Evolutionary conservation across 257 asterid genomes (phyloP).

Genomic region (Verbascum thapsus): DNA sequence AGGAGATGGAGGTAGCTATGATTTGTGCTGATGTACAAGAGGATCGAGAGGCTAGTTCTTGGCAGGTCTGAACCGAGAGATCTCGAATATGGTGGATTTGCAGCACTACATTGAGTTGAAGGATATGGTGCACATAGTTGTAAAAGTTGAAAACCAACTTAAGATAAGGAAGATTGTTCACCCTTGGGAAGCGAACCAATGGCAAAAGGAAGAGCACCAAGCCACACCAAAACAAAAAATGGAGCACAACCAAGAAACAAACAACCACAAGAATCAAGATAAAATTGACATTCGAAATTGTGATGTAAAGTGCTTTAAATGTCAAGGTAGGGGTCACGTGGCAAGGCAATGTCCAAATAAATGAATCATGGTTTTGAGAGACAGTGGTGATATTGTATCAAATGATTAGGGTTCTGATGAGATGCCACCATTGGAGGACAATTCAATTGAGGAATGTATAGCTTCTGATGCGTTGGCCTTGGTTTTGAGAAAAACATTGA

Average conservation of each 20-base stretch:
- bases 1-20: conserved; percentile 6
- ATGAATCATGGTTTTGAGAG: not conserved
- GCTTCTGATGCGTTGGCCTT: too few relatives aligned
- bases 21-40: not conserved
- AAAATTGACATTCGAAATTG: not conserved
- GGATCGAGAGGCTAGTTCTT: not conserved
- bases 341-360: not conserved
- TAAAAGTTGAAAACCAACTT: not conserved
- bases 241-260: not conserved
- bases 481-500: too few relatives aligned
- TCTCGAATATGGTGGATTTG: not conserved
- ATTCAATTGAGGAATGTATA: not conserved
- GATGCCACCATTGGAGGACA: too few relatives aligned
- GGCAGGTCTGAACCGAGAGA: not conserved
- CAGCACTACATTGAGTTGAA: not conserved
- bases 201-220: not conserved
- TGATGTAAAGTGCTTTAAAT: not conserved
- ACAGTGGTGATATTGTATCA: not conserved
- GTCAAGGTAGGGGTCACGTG: not conserved
- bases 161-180: not conserved
- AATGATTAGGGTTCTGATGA: not conserved
- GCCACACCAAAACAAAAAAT: not conserved
- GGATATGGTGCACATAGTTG: not conserved
- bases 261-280: not conserved
- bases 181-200: too few relatives aligned